Evolutionary conservation across 495 filamentous ascomycete genomes (phyloP).

Genomic region (Neurospora tetrasperma): DNA sequence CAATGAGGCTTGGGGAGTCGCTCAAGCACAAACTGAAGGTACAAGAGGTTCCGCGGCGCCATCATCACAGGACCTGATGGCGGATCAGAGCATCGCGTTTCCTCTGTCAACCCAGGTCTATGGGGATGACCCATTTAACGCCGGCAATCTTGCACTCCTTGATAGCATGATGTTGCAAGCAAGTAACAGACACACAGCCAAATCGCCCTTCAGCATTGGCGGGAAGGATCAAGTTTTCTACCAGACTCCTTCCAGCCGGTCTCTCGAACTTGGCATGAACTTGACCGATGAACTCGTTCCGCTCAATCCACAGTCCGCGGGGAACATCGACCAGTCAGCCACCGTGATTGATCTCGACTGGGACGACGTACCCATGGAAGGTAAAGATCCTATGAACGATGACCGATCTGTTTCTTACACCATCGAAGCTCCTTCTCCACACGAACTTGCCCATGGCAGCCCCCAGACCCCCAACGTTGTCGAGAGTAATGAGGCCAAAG

Average conservation of each 20-base stretch:
- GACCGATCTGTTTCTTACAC: not conserved
- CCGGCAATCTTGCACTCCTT: not conserved
- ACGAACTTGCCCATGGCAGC: conserved; percentile 3
- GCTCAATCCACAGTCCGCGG: not conserved
- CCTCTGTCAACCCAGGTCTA: not conserved
- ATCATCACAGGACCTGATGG: not conserved
- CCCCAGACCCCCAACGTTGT: not conserved
- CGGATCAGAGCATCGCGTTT: not conserved
- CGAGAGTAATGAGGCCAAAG: not conserved
- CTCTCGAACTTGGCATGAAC: not conserved
- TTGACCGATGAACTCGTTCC: not conserved
- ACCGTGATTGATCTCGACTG: not conserved
- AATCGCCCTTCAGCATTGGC: not conserved
- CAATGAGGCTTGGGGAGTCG: not conserved
- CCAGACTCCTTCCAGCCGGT: not conserved
- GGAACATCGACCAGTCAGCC: not conserved
- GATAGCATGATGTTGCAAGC: not conserved
- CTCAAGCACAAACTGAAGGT: not conserved
- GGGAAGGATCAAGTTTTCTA: not conserved
- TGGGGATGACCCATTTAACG: not conserved
- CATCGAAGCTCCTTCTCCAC: not conserved
- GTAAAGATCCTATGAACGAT: conserved; percentile 2
- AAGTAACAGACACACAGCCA: not conserved
- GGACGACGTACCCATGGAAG: not conserved
- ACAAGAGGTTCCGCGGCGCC: not conserved